Conservation (phyloP, 2,329 filamentous ascomycete species). For the Colletotrichum zoysiae region DNA sequence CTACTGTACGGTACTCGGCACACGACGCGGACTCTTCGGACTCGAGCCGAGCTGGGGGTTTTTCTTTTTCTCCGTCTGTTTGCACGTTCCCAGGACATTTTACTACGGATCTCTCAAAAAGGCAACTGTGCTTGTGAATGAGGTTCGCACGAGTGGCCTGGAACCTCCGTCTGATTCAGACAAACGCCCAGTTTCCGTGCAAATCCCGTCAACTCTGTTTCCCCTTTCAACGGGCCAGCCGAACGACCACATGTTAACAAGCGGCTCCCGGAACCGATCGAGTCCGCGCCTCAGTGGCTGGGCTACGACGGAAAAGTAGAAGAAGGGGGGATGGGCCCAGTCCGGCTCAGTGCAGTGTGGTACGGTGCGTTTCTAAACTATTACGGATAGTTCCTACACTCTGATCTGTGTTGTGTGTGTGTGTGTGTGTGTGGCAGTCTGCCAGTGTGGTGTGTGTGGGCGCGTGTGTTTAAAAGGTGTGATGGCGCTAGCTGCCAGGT, state of each 20-base stretch:
- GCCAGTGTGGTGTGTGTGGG: no score
- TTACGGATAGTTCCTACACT: no score
- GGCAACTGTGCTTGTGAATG: neutral
- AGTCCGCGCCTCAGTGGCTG: conserved; percentile 33
- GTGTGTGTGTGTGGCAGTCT: neutral
- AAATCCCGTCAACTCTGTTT: neutral
- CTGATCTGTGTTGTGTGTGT: neutral
- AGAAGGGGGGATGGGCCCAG: neutral
- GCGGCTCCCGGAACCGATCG: conserved; percentile 18
- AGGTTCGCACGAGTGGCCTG: conserved; percentile 8
- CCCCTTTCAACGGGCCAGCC: neutral
- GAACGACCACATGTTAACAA: neutral
- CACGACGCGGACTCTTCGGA: neutral
- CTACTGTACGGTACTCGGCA: neutral
- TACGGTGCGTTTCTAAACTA: neutral
- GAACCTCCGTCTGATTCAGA: conserved; percentile 14
- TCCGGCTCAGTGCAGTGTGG: neutral
- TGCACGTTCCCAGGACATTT: neutral
- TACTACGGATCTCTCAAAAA: no score
- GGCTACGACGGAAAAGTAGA: neutral
- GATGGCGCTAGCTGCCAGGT: conserved; percentile 20
- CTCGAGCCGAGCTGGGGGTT: neutral
- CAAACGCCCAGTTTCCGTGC: neutral
- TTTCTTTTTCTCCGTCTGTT: neutral
- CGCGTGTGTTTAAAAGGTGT: conserved; percentile 2